Evolutionary conservation across 2,329 filamentous ascomycete species (phyloP), one percentile per base, ranked within the genome.

Genomic region (Teratosphaeria pseudoeucalypti): DNA sequence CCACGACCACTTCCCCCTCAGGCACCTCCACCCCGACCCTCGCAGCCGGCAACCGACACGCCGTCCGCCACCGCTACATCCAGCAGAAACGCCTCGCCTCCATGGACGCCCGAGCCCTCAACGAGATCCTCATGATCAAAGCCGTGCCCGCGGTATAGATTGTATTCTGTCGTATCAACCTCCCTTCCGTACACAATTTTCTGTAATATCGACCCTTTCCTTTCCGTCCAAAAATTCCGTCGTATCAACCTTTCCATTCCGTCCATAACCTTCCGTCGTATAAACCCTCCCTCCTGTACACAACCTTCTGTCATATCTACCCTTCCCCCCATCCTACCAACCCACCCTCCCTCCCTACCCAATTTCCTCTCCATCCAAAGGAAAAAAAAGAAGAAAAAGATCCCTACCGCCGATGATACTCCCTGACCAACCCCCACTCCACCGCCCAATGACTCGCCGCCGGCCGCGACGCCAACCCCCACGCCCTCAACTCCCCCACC

Each of bases 51-150:
- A 52, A 55, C 19, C 55, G 56, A 90, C 89, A 92, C 71, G 82
- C 88, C 58, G 84, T 92, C 54, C 81, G 92, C 63, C 85, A 89
- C 65, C 82, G 90, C 61, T 90, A 92, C 73, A 96, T 97, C 68
- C 87, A 87, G 59, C 89, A 94, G 67, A 97, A 97, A 79, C 86
- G 85, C 68, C 84, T 87, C 77, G 91, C 92, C 2, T 82, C 91
- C 60, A 82, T 90, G 77, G 89, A 96, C 73, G 82, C 86, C 55
- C 85, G 87, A 69, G 89, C 91, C 14, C 75, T 97, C 70, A 92
- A 92, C 72, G 91, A 96, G 83, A 88, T 88, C 69, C 85, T 88
- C 65, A 88, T 88, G 85, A 79, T 88, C 60, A 87, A 87, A 64
- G 65, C 75, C 23, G 52, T 54, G 19, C 23, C 23, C 23, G 23